These are phyloP conservation scores for Ilex paraguariensis DNA, from an alignment of 305 asterid genomes.

Conservation along the genomic window DNA sequence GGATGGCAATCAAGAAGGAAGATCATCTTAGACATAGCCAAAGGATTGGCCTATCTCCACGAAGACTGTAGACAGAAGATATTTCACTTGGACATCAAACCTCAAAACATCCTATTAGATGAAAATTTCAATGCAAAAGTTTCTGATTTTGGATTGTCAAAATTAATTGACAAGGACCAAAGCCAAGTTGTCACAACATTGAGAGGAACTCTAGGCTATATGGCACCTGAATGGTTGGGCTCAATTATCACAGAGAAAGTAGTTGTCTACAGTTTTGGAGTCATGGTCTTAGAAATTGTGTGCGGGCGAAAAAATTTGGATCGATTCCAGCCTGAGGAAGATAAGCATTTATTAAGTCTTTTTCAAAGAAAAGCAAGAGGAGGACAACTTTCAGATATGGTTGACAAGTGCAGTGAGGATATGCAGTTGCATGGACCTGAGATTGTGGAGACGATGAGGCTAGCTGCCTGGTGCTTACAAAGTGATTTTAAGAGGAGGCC, in stretches of 20 bases:
- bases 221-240: constrained; percentile 22
- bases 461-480: not conserved
- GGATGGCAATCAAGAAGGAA: constrained; percentile 11
- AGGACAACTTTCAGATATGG: not conserved
- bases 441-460: not conserved
- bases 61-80: constrained; percentile 19
- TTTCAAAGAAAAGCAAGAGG: not conserved
- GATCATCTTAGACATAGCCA: constrained; percentile 9
- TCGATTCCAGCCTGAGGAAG: not conserved
- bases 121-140: constrained; percentile 22
- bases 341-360: not conserved
- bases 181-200: constrained; percentile 10
- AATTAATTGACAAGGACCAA: constrained; percentile 15
- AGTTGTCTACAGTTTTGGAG: constrained; percentile 20
- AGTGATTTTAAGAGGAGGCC: not conserved
- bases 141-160: constrained; percentile 23
- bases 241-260: constrained; percentile 15
- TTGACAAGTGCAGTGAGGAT: not conserved
- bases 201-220: constrained; percentile 21
- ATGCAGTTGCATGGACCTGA: not conserved
- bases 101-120: constrained; percentile 26
- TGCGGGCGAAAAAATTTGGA: constrained; percentile 21
- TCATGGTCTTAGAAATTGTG: constrained; percentile 11
- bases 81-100: constrained; percentile 21
- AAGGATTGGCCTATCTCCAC: constrained; percentile 25